Percentiles rank a stretch among this genome's conserved stretches.
These are phyloP conservation scores for Calonectria multiphialidica DNA, from an alignment of 2,329 filamentous ascomycete species.

Conservation along the genomic window DNA sequence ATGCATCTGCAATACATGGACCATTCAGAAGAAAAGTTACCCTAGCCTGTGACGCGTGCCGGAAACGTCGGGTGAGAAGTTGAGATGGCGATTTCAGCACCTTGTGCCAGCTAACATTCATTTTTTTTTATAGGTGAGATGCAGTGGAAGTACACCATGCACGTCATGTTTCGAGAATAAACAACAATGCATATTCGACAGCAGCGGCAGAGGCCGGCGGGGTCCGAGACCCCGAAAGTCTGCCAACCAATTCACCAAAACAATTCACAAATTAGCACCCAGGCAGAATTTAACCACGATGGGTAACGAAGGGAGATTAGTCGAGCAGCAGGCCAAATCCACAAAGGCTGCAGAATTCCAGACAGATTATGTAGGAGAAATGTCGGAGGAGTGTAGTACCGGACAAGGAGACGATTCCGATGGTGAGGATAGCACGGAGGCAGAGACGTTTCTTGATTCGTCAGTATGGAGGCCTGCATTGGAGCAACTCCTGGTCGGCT, in stretches of 20 bases:
- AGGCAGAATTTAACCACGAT: neutral
- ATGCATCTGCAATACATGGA: conserved; percentile 15
- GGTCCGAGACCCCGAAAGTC: conserved; percentile 6
- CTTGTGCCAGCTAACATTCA: neutral
- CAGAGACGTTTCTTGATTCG: neutral
- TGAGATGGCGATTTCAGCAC: neutral
- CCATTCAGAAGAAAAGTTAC: conserved; percentile 24
- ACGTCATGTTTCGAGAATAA: conserved; percentile 11
- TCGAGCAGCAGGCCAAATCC: no score
- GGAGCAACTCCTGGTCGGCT: neutral
- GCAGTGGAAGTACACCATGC: conserved; percentile 17
- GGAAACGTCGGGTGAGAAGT: conserved; percentile 23
- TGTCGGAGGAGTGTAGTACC: neutral
- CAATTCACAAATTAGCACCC: conserved; percentile 4
- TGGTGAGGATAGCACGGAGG: neutral
- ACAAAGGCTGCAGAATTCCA: neutral
- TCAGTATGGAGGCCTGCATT: neutral
- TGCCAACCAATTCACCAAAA: neutral
- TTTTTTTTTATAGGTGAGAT: conserved; percentile 11
- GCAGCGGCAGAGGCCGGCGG: conserved; percentile 7
- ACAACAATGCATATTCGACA: conserved; percentile 11
- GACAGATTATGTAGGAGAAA: neutral
- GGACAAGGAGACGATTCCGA: conserved; percentile 5
- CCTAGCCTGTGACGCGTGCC: conserved; percentile 23
- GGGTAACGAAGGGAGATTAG: neutral